Evolutionary conservation across 1,284 basidiomycete genomes (phyloP), one percentile per base, ranked within the genome.

Genomic region (Rhodotorula sp.): DNA sequence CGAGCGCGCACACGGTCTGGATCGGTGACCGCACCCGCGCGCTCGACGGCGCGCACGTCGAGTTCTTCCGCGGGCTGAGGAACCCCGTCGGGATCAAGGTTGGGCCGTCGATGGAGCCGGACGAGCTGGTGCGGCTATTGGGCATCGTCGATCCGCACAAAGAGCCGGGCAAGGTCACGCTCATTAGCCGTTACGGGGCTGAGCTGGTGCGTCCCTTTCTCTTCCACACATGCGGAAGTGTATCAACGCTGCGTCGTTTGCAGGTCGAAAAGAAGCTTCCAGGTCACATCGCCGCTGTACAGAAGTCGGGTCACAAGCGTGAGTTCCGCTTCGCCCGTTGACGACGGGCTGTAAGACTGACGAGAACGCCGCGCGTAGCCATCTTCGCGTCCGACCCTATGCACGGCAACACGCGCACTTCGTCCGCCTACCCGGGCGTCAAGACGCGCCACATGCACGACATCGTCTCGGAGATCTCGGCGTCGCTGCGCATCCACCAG

Each of bases 41-140:
- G 82, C 83, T 97, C 5, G 88, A 89, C 71, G 93, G 93, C 23
- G 96, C 95, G 1, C 96, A 99, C 80, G 89, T 97, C 46, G 96
- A 98, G 83, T 74, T 74, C 64, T 74, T 76, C 68, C 50, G 72
- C 25, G 72, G 95, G 7, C 92, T 99, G 70, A 87, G 92, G 61
- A 99, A 99, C 81, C 96, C 96, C 1, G 92, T 99, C 72, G 96
- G 96, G 3, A 88, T 98, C 83, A 99, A 99, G 82, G 92, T 97
- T 13, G 96, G 96, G 1, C 95, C 96, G 34, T 88, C 87, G 45
- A 91, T 97, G 90, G 82, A 85, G 67, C 82, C 85, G 1, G 89
- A 89, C 1, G 96, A 98, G 82, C 84, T 99, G n/a, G 87, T 92
- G 1, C 80, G 85, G 56, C 80, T 98, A 63, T 83, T 98, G 7